Base-by-base conservation (phyloP, 2,329 filamentous ascomycete species). In the Lecanicillium sp. region DNA sequence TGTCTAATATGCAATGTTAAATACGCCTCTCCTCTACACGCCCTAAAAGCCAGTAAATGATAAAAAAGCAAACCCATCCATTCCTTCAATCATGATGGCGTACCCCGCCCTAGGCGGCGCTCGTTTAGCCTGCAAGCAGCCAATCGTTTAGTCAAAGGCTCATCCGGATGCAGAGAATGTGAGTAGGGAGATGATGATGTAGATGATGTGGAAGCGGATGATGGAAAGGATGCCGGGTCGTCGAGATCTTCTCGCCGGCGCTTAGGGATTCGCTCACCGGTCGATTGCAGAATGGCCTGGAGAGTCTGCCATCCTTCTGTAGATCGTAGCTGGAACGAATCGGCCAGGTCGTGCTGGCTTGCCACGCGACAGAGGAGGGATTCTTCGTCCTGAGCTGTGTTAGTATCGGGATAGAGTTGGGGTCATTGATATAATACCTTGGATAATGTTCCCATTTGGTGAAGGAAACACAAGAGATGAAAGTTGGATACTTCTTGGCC, bases 231-330 rank as follows among this genome's bases (percentile, higher is more conserved):
- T 33, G 34, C 33, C 44, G 43, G 34, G 40, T 41, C 45, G 48
- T 38, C 37, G 45, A 48, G 58, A 53, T 56, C 53, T 49, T 61
- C 58, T 55, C 65, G 66, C 57, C 58, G 63, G 57, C 78, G 84
- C 74, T 92, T 94, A 64, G 80, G 81, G 77, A 83, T 78, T 78
- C 83, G 83, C 85, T 95, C 89, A 94, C 89, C 87, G 75, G 86
- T 88, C 78, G 88, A 85, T 80, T 92, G 80, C 67, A 96, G 77
- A 60, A 98, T 94, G 62, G 85, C 83, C 65, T 90, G 75, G 56
- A 98, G 73, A 43, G 87, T 96, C 62, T 89, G 85, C 92, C 92
- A 98, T 55, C 92, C 92, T 56, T 83, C 75, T 52, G 84, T 89
- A 52, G 87, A 83, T 63, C 88, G 78, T 51, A 98, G 75, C 57